Evolutionary conservation across 306 rosid genomes (phyloP).

Genomic region (Ziziphus jujuba): DNA sequence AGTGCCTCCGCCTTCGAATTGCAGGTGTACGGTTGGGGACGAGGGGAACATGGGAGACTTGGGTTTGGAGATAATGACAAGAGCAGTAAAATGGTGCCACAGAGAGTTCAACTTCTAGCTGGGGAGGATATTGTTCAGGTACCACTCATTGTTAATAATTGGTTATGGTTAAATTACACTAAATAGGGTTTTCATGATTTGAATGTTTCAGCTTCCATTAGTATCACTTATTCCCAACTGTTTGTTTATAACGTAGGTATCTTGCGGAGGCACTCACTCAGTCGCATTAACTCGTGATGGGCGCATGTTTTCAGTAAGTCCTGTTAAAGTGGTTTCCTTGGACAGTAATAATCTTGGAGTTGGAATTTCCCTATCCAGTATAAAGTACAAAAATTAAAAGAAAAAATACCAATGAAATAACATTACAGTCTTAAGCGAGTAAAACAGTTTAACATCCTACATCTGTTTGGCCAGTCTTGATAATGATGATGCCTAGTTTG

Average conservation of each 20-base stretch:
- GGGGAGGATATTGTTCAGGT: constrained; percentile 98
- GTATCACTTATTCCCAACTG: background rate
- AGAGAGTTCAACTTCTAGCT: constrained; percentile 83
- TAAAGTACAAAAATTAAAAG: too few species aligned
- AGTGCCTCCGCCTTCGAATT: constrained; percentile 9
- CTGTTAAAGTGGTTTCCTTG: too few species aligned
- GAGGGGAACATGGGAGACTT: constrained; percentile 99
- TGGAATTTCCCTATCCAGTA: too few species aligned
- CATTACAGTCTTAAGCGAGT: background rate
- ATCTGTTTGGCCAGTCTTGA: too few species aligned
- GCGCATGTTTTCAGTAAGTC: constrained; percentile 78
- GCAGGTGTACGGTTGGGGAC: constrained; percentile 99
- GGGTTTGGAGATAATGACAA: constrained; percentile 97
- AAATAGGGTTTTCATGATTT: background rate
- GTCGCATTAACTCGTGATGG: constrained; percentile 89
- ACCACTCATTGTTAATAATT: background rate
- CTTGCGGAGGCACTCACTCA: constrained; percentile 98
- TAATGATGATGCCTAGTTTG: background rate
- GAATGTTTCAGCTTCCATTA: background rate
- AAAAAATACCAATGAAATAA: background rate
- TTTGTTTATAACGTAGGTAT: constrained; percentile 50
- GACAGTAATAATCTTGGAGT: too few species aligned
- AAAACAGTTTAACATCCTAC: background rate
- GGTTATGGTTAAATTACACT: background rate
- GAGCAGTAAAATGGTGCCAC: constrained; percentile 99